Percentiles rank a stretch among this genome's conserved stretches.
Conservation (phyloP, 768 basidiomycete species). For the Tylopilus sp. region DNA sequence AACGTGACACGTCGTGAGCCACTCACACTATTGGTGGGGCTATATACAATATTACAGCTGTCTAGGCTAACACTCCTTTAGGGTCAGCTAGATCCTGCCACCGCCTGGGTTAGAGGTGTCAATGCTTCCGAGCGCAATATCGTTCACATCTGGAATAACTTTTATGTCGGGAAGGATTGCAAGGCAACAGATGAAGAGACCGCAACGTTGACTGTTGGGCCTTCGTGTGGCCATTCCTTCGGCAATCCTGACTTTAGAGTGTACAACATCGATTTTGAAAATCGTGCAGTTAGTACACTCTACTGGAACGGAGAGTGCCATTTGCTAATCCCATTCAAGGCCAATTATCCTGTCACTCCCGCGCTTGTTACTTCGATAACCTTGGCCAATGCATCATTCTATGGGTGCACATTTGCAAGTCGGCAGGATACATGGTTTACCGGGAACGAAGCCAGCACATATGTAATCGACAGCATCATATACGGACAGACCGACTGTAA, state of each 20-base stretch:
- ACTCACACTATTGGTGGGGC: constrained; percentile 50
- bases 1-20: constrained; percentile 54
- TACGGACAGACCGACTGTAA: constrained; percentile 64
- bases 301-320: not conserved
- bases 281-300: constrained; percentile 49
- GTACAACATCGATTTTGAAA: constrained; percentile 67
- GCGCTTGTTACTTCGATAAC: constrained; percentile 61
- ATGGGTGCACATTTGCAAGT: constrained; percentile 15
- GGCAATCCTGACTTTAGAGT: constrained; percentile 58
- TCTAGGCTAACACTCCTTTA: constrained; percentile 10
- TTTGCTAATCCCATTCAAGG: constrained; percentile 24
- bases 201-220: constrained; percentile 54
- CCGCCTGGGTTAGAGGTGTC: constrained; percentile 37
- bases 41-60: not conserved
- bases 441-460: constrained; percentile 54
- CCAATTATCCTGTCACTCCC: constrained; percentile 56
- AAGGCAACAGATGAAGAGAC: constrained; percentile 53
- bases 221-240: constrained; percentile 45
- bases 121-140: constrained; percentile 45
- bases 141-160: constrained; percentile 52
- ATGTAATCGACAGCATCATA: constrained; percentile 58
- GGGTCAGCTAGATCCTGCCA: constrained; percentile 49
- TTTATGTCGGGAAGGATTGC: constrained; percentile 36
- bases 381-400: constrained; percentile 64
- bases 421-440: constrained; percentile 52